These are phyloP conservation scores for Cudoniella acicularis DNA, from an alignment of 495 filamentous ascomycete species.

Conservation along the genomic window DNA sequence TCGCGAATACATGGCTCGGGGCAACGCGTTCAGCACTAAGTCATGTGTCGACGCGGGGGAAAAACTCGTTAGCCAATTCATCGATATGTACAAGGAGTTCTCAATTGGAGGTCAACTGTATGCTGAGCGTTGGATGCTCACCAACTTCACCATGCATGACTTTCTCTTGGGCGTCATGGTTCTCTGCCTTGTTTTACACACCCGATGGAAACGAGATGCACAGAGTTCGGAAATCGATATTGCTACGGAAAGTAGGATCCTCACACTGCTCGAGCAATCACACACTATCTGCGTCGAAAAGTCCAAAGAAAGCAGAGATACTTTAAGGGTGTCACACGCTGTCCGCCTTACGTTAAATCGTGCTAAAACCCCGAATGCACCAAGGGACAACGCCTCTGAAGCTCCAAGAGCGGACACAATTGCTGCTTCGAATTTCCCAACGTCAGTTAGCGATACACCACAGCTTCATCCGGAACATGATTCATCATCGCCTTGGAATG, in stretches of 20 bases:
- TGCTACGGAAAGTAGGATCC: not conserved
- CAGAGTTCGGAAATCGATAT: not conserved
- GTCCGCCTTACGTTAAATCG: not conserved
- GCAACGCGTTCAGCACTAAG: slow-evolving; percentile 13
- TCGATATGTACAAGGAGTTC: slow-evolving; percentile 35
- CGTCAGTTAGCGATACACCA: not conserved
- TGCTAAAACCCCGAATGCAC: not conserved
- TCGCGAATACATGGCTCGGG: slow-evolving; percentile 29
- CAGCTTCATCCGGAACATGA: not conserved
- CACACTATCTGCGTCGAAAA: slow-evolving; percentile 1
- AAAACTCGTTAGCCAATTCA: slow-evolving; percentile 33
- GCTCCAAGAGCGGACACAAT: not conserved
- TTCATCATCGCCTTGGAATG: not conserved
- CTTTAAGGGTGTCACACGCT: not conserved
- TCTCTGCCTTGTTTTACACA: slow-evolving; percentile 29
- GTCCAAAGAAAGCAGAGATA: not conserved
- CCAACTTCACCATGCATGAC: slow-evolving; percentile 38
- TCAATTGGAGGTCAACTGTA: slow-evolving; percentile 34
- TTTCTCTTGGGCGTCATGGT: slow-evolving; percentile 44
- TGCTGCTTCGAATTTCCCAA: not conserved
- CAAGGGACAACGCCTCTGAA: not conserved
- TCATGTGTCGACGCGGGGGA: slow-evolving; percentile 40
- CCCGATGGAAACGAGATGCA: not conserved
- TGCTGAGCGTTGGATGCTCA: slow-evolving; percentile 38
- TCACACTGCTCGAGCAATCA: not conserved